Evolutionary conservation across 352 stramenopile species (phyloP).

Genomic region (Phytophthora melonis): DNA sequence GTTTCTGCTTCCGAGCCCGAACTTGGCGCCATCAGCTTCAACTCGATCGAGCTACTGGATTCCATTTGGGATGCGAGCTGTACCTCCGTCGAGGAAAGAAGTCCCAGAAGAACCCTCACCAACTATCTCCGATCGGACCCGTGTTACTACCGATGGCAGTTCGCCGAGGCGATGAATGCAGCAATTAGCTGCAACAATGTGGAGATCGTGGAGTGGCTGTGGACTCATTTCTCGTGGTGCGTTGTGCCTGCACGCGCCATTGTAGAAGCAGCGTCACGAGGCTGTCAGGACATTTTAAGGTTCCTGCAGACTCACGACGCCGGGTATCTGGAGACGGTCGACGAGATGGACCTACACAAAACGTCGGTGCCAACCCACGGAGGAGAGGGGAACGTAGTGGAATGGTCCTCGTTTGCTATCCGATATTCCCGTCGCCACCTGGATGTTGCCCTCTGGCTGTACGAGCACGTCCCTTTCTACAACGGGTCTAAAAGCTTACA

Average conservation of each 20-base stretch:
- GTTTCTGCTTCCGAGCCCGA: neutral
- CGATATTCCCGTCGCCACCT: neutral
- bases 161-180: neutral
- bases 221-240: neutral
- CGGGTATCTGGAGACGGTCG: neutral
- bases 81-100: neutral
- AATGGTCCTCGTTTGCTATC: neutral
- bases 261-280: neutral
- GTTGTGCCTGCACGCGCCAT: neutral
- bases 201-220: neutral
- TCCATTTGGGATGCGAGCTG: slow-evolving; percentile 15
- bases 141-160: slow-evolving; percentile 11
- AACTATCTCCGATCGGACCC: slow-evolving; percentile 11
- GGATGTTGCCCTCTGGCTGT: neutral
- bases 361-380: neutral
- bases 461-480: neutral
- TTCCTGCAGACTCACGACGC: neutral
- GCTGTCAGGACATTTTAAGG: neutral
- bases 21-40: neutral
- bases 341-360: neutral
- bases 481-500: neutral
- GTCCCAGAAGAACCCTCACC: neutral
- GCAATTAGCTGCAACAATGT: neutral
- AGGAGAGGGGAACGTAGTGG: neutral
- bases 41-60: neutral